phyloP scores from a whole-genome alignment of 768 basidiomycete species.

The Termitomyces sp. region DNA sequence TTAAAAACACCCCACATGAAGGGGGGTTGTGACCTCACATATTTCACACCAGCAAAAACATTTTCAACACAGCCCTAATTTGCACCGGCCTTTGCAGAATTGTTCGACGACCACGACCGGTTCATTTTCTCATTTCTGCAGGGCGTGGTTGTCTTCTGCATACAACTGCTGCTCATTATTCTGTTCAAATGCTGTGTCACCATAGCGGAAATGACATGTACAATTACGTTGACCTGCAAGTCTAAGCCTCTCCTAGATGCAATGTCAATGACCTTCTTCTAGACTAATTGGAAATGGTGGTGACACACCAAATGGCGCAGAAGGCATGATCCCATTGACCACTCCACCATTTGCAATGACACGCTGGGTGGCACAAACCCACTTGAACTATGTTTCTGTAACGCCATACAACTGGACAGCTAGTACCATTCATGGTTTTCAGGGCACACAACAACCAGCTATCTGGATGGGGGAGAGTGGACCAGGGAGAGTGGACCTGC shows the following conservation, averaged over 20 bases:
- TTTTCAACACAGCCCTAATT: no score
- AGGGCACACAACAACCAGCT: conserved; percentile 79
- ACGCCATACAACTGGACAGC: conserved; percentile 67
- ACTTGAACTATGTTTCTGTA: conserved; percentile 71
- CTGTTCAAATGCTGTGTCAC: neutral
- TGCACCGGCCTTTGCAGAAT: no score
- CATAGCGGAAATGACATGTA: conserved; percentile 17
- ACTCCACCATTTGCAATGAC: conserved; percentile 85
- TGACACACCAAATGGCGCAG: conserved; percentile 63
- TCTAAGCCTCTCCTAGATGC: no score
- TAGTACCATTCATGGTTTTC: conserved; percentile 62
- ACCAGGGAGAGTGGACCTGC: no score
- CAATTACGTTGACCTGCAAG: conserved; percentile 29
- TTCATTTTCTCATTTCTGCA: no score
- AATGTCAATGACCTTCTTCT: neutral
- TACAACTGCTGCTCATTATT: neutral
- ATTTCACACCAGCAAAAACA: no score
- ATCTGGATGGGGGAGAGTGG: conserved; percentile 92
- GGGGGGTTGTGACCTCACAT: no score
- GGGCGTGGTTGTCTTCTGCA: neutral
- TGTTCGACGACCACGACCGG: no score
- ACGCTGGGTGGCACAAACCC: conserved; percentile 80
- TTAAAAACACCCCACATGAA: no score
- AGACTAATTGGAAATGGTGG: conserved; percentile 72
- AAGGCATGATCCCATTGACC: conserved; percentile 75